Percentiles rank a stretch among this genome's conserved stretches.
Conservation (phyloP, 2,329 filamentous ascomycete species). For the Paecilomyces sp. region DNA sequence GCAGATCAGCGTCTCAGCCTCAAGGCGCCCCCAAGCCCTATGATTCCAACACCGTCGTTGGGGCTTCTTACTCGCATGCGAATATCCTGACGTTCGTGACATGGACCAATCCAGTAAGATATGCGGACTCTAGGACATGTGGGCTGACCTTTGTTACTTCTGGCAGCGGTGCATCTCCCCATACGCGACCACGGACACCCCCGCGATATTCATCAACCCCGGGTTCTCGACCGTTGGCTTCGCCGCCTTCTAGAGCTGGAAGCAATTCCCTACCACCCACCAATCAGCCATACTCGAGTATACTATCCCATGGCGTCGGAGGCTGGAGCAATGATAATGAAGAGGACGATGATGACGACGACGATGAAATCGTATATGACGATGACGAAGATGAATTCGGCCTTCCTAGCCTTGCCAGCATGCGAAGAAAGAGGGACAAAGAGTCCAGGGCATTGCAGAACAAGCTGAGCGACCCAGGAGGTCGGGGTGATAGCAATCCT, state of each 20-base stretch:
- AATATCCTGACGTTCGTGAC: conserved; percentile 81
- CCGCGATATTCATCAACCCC: conserved; percentile 52
- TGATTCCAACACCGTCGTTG: conserved; percentile 71
- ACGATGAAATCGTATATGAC: conserved; percentile 70
- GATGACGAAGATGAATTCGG: conserved; percentile 95
- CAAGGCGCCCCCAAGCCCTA: conserved; percentile 51
- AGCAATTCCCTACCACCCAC: conserved; percentile 42
- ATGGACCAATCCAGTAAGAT: conserved; percentile 52
- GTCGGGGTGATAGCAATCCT: conserved; percentile 13
- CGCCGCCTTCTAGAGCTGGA: conserved; percentile 40
- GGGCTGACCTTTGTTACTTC: conserved; percentile 8
- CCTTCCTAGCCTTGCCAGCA: conserved; percentile 82
- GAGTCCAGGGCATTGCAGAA: conserved; percentile 24
- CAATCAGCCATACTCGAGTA: conserved; percentile 69
- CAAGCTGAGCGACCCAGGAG: conserved; percentile 40
- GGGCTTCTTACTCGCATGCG: conserved; percentile 92
- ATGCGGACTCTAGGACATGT: conserved; percentile 5
- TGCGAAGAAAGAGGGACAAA: conserved; percentile 63
- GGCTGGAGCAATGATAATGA: conserved; percentile 71
- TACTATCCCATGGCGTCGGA: conserved; percentile 72
- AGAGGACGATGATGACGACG: conserved; percentile 57
- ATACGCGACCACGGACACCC: conserved; percentile 68
- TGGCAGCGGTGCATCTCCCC: conserved; percentile 25
- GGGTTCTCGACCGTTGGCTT: conserved; percentile 47
- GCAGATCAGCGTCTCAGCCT: conserved; percentile 46